A percentile compares a stretch with the other conserved stretches of the same genome.
These are phyloP conservation scores for Hydrangea macrophylla DNA, from an alignment of 148 eudicot genomes.

Conservation along the genomic window DNA sequence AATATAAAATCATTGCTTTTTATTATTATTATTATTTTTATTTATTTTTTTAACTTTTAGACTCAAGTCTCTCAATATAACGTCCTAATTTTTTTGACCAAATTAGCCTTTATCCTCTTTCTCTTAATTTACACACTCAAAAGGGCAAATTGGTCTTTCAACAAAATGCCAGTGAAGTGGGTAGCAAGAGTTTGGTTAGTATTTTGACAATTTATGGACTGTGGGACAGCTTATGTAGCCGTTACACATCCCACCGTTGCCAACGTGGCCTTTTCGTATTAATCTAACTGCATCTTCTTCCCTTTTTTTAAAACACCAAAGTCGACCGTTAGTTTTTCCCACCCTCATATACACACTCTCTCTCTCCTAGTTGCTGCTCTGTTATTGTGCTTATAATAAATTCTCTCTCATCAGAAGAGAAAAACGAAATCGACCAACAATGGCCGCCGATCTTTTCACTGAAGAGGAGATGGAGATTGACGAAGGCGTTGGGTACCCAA, in stretches of 20 bases:
- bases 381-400: not conserved
- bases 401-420: not conserved
- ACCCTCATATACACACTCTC: constrained; percentile 21
- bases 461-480: constrained; percentile 70
- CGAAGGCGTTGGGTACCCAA: constrained; percentile 80
- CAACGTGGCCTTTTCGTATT: constrained; percentile 5
- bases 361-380: constrained; percentile 7
- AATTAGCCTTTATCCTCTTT: not conserved
- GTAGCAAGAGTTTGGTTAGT: not conserved
- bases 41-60: no score
- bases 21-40: no score
- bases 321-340: constrained; percentile 49
- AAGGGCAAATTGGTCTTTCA: constrained; percentile 3
- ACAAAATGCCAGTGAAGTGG: not conserved
- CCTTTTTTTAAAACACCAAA: constrained; percentile 32
- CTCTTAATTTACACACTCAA: no score
- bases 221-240: constrained; percentile 47
- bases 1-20: not conserved
- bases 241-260: constrained; percentile 36
- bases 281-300: no score
- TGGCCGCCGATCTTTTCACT: constrained; percentile 56
- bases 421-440: constrained; percentile 12
- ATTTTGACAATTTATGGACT: not conserved
- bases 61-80: no score
- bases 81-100: not conserved